Evolutionary conservation across 2,329 filamentous ascomycete species (phyloP).

Genomic region (Cladosporium halotolerans): DNA sequence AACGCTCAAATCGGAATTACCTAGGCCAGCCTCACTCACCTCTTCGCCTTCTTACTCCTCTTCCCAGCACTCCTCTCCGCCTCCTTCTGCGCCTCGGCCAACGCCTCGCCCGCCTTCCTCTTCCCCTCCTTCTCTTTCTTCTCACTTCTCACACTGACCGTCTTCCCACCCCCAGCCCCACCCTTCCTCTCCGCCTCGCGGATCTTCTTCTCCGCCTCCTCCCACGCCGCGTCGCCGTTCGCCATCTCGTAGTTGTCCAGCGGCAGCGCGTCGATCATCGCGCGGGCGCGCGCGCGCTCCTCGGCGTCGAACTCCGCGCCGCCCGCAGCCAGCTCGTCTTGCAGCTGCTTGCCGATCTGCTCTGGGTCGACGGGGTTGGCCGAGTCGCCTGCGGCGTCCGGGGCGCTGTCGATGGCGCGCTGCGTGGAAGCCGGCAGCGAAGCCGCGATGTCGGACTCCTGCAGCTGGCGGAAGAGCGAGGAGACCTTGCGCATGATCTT

Average conservation of each 20-base stretch:
- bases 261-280: constrained; percentile 83
- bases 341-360: constrained; percentile 52
- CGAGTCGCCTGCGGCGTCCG: constrained; percentile 44
- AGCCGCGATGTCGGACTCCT: constrained; percentile 60
- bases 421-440: constrained; percentile 36
- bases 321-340: constrained; percentile 79
- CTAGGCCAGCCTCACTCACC: too few relatives aligned
- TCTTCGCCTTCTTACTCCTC: constrained; percentile 28
- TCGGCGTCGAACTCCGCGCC: constrained; percentile 64
- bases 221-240: constrained; percentile 48
- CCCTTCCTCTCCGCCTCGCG: constrained; percentile 38
- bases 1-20: too few relatives aligned
- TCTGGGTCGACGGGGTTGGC: constrained; percentile 30
- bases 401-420: constrained; percentile 27
- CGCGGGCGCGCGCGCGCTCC: constrained; percentile 72
- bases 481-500: constrained; percentile 90
- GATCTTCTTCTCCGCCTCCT: constrained; percentile 68
- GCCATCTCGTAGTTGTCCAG: constrained; percentile 68
- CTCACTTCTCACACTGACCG: constrained; percentile 60
- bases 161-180: constrained; percentile 48
- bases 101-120: constrained; percentile 32
- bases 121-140: constrained; percentile 24
- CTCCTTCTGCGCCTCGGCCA: constrained; percentile 32
- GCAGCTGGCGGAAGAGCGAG: constrained; percentile 65
- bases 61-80: constrained; percentile 22